Conservation (phyloP, 495 filamentous ascomycete species). For the Neurospora sp. region DNA sequence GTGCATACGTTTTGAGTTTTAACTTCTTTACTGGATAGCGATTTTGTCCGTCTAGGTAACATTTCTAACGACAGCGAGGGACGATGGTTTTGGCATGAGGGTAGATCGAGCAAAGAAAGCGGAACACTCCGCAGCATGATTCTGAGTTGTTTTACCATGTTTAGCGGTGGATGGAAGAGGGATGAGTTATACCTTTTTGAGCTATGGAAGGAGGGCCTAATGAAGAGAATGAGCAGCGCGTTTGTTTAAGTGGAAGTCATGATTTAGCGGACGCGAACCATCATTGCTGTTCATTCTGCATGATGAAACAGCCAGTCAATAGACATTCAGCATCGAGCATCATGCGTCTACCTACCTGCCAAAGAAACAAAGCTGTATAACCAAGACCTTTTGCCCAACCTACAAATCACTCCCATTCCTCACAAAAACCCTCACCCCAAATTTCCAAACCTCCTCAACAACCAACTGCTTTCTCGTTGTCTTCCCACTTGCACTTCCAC, state of each 20-base stretch:
- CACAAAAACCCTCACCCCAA: constrained; percentile 8
- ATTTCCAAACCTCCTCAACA: constrained; percentile 23
- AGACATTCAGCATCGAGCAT: not conserved
- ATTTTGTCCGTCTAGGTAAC: not conserved
- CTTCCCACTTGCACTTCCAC: not conserved
- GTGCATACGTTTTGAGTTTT: not conserved
- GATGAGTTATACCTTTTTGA: not conserved
- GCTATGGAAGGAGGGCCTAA: not conserved
- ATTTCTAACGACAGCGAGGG: not conserved
- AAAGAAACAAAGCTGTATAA: not conserved
- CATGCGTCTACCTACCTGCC: too few species aligned
- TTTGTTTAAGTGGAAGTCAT: not conserved
- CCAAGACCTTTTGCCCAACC: not conserved
- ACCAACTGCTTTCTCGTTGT: not conserved
- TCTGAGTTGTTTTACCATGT: not conserved
- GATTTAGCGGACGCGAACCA: not conserved
- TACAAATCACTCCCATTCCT: not conserved
- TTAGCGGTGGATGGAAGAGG: not conserved
- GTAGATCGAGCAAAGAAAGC: not conserved
- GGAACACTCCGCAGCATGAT: not conserved
- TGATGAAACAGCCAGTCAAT: not conserved
- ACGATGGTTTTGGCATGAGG: not conserved
- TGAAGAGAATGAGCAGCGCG: too few species aligned
- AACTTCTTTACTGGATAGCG: not conserved
- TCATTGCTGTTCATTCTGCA: not conserved